These are phyloP conservation scores for Geranium rotundifolium DNA, from an alignment of 345 rosid genomes.

Conservation along the genomic window DNA sequence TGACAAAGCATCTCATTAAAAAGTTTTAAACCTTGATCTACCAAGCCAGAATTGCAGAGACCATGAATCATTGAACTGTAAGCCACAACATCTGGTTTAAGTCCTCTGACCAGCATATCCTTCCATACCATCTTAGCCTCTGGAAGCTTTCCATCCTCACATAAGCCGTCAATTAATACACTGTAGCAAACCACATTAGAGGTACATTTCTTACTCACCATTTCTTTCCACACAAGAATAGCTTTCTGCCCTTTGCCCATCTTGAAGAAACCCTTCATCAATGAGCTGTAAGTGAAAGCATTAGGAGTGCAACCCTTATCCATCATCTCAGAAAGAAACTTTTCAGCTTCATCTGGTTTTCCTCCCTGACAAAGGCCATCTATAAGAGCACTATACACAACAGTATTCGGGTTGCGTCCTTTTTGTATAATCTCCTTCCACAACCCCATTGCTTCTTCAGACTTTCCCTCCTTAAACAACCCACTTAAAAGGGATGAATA, in stretches of 20 bases:
- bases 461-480: slow-evolving; percentile 65
- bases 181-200: slow-evolving; percentile 58
- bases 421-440: slow-evolving; percentile 51
- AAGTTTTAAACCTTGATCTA: slow-evolving; percentile 62
- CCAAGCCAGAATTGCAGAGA: slow-evolving; percentile 45
- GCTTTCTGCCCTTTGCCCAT: slow-evolving; percentile 50
- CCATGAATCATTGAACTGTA: slow-evolving; percentile 87
- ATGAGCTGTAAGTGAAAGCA: slow-evolving; percentile 75
- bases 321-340: slow-evolving; percentile 44
- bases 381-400: slow-evolving; percentile 61
- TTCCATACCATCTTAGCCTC: slow-evolving; percentile 75
- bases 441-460: slow-evolving; percentile 49
- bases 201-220: slow-evolving; percentile 27
- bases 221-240: slow-evolving; percentile 60
- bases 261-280: slow-evolving; percentile 75
- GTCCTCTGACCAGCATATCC: slow-evolving; percentile 57
- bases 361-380: slow-evolving; percentile 72
- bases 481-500: slow-evolving; percentile 73
- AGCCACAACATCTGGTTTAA: slow-evolving; percentile 64
- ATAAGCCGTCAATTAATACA: slow-evolving; percentile 67
- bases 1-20: slow-evolving; percentile 80
- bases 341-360: slow-evolving; percentile 53
- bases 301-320: slow-evolving; percentile 53
- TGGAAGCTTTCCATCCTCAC: slow-evolving; percentile 43
- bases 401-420: slow-evolving; percentile 42